These are phyloP conservation scores for Dendrobium chrysotoxum DNA, from an alignment of 106 monocot species.

Conservation along the genomic window DNA sequence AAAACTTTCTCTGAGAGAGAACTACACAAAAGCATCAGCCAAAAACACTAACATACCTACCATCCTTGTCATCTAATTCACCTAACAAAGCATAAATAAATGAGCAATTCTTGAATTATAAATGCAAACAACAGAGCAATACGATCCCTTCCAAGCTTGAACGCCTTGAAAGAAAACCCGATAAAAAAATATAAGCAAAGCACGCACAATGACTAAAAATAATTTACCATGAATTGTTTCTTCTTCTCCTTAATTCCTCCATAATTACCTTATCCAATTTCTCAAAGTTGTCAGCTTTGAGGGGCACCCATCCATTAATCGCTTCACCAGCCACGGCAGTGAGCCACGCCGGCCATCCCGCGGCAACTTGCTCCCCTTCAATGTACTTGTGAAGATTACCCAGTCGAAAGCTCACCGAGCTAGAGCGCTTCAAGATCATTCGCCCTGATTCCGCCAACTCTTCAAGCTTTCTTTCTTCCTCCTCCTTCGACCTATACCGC, in stretches of 20 bases:
- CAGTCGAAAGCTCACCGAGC: constrained; percentile 30
- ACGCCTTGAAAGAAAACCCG: background rate
- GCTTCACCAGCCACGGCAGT: constrained; percentile 55
- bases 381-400: constrained; percentile 45
- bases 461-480: constrained; percentile 12
- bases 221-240: background rate
- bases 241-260: background rate
- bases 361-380: constrained; percentile 68
- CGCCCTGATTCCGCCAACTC: constrained; percentile 13
- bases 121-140: background rate
- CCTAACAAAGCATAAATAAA: constrained; percentile 3
- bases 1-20: background rate
- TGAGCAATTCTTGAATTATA: background rate
- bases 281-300: constrained; percentile 60
- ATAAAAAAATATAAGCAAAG: background rate
- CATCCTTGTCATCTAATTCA: background rate
- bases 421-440: constrained; percentile 6
- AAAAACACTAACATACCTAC: background rate
- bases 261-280: constrained; percentile 73
- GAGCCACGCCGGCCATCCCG: constrained; percentile 74
- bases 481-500: constrained; percentile 9
- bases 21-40: background rate
- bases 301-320: constrained; percentile 67
- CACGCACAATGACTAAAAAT: background rate
- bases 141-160: background rate